These are phyloP conservation scores for Letharia columbiana DNA, from an alignment of 495 filamentous ascomycete genomes.

Conservation along the genomic window DNA sequence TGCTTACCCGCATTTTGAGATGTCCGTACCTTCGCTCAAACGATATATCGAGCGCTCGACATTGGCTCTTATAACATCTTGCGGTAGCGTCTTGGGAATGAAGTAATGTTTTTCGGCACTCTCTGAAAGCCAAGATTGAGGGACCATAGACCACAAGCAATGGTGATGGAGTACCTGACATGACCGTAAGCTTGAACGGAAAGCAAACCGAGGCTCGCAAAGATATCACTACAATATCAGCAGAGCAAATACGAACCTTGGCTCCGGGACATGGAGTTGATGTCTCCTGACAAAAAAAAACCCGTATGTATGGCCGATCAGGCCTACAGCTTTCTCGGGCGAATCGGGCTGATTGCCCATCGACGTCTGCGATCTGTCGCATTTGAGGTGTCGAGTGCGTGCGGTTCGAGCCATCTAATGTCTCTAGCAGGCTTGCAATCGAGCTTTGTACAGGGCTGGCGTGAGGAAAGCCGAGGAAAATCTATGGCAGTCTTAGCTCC, in stretches of 20 bases:
- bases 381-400: background rate
- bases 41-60: background rate
- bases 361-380: background rate
- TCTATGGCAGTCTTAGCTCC: background rate
- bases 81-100: background rate
- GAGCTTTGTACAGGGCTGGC: background rate
- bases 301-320: background rate
- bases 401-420: background rate
- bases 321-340: background rate
- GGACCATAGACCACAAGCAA: background rate
- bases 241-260: background rate
- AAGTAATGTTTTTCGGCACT: background rate
- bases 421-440: background rate
- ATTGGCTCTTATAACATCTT: too few relatives aligned
- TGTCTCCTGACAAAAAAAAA: background rate
- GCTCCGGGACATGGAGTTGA: background rate
- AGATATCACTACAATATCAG: background rate
- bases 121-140: background rate
- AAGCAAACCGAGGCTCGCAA: background rate
- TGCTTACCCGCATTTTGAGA: background rate
- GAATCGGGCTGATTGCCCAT: background rate
- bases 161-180: background rate
- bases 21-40: background rate
- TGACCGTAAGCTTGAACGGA: background rate
- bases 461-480: conserved; percentile 9